phyloP scores from a whole-genome alignment of 441 rosid genomes.

The Eruca vesicaria region DNA sequence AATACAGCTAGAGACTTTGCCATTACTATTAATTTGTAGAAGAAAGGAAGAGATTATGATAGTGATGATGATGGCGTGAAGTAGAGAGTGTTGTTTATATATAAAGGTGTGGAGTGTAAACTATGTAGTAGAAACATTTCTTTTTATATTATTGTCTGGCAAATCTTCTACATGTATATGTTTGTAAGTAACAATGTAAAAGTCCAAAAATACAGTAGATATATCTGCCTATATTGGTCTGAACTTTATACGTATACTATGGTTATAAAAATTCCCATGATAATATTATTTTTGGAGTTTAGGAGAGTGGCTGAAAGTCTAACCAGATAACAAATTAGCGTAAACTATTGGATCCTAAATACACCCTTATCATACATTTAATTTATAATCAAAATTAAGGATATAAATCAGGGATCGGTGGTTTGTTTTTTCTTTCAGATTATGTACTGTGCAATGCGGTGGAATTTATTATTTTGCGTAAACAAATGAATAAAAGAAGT shows the following conservation, averaged over 20 bases:
- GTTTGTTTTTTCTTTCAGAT: no score
- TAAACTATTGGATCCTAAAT: no score
- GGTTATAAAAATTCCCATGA: no score
- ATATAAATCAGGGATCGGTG: no score
- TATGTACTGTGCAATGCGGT: constrained; percentile 11
- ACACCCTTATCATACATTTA: no score
- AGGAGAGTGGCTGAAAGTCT: no score
- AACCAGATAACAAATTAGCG: no score
- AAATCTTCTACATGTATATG: constrained; percentile 14
- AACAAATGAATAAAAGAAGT: not conserved
- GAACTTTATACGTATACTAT: no score
- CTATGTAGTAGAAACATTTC: not conserved
- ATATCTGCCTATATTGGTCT: not conserved
- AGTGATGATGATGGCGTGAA: constrained; percentile 31
- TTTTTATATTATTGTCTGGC: no score
- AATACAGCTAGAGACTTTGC: constrained; percentile 35
- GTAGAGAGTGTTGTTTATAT: constrained; percentile 36
- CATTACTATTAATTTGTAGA: constrained; percentile 34
- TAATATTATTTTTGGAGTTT: no score
- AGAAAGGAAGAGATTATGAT: not conserved
- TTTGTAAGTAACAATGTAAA: constrained; percentile 20
- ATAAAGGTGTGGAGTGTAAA: constrained; percentile 38
- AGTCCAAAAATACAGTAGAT: constrained; percentile 26
- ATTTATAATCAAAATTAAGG: no score
- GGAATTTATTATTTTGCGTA: not conserved